Percentiles rank a stretch among this genome's conserved stretches.
These are phyloP conservation scores for Coffea eugenioides DNA, from an alignment of 257 asterid species.

Conservation along the genomic window DNA sequence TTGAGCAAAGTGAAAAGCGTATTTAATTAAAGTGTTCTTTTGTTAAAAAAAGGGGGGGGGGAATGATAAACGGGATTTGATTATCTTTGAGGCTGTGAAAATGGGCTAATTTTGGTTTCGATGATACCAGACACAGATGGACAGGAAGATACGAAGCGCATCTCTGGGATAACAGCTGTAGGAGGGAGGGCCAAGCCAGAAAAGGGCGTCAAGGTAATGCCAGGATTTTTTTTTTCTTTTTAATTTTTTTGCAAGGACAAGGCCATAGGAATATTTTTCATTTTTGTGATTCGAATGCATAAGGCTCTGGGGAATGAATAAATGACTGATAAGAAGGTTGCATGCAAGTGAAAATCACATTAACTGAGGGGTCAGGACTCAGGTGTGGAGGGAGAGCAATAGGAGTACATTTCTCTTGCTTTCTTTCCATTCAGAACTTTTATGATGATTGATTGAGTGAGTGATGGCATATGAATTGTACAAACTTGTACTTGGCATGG, in stretches of 20 bases:
- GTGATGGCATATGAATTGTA: conserved; percentile 34
- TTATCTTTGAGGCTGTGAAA: background rate
- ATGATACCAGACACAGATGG: conserved; percentile 83
- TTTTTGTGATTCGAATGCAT: background rate
- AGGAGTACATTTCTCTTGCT: conserved; percentile 11
- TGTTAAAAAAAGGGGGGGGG: background rate
- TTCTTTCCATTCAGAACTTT: conserved; percentile 35
- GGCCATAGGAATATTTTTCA: background rate
- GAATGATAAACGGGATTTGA: conserved; percentile 4
- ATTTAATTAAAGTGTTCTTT: background rate
- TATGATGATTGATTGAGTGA: conserved; percentile 58
- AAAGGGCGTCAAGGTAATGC: conserved; percentile 98
- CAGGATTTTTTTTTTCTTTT: no score
- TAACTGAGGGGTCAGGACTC: conserved; percentile 13
- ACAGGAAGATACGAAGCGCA: conserved; percentile 99
- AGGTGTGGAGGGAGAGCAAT: conserved; percentile 6
- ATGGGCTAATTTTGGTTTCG: conserved; percentile 10
- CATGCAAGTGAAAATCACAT: conserved; percentile 27
- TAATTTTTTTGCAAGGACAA: no score
- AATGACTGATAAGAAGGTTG: conserved; percentile 28
- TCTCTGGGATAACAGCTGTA: conserved; percentile 99
- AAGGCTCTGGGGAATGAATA: conserved; percentile 9
- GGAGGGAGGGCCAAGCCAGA: conserved; percentile 98
- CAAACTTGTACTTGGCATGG: conserved; percentile 28
- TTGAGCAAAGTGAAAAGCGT: background rate